Evolutionary conservation across 495 filamentous ascomycete species (phyloP), one percentile per base, ranked within the genome.

Genomic region (Annulohypoxylon moriforme): DNA sequence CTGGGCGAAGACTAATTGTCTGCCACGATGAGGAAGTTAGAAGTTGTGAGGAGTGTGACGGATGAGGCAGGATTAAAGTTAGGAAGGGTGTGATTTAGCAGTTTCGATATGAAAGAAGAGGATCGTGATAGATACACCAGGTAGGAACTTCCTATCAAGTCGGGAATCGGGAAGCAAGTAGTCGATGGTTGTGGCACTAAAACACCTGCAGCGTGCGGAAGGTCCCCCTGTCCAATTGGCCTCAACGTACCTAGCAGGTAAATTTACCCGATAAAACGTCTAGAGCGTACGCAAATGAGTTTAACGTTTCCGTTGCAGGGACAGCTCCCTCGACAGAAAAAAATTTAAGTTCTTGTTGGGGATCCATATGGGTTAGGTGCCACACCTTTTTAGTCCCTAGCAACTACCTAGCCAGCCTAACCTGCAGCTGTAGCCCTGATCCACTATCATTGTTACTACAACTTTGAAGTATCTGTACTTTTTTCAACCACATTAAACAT

Each of bases 291-390:
- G 49, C 13, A 55, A 67, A 64, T 46, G 27, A 50, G 65, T 46
- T 56, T 74, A 77, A 69, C 74, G 50, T 36, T 65, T 42, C 25
- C 38, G 24, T 64, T 38, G 44, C 58, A 67, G 58, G 67, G 49
- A 67, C 49, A 74, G 65, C 71, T 63, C 33, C 60, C 74, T 71
- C 74, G 75, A 52, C 72, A 77, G 64, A 77, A 67, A 76, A 66
- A 71, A 61, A 71, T 67, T 67, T 73, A 75, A 71, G 47, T 71
- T 77, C 73, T 77, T 77, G 75, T 77, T 77, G 75, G 75, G 75
- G 72, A 75, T 77, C 67, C 65, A 65, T 66, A 38, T 64, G 60
- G 69, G 59, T 63, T 75, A 67, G 69, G 68, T 71, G 69, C 63
- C 68, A 75, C 74, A 60, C 69, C 69, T 68, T 59, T 64, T 60